Evolutionary conservation across 169 alveolate species (phyloP), one percentile per base, ranked within the genome.

Genomic region (Hepatocystis sp.): DNA sequence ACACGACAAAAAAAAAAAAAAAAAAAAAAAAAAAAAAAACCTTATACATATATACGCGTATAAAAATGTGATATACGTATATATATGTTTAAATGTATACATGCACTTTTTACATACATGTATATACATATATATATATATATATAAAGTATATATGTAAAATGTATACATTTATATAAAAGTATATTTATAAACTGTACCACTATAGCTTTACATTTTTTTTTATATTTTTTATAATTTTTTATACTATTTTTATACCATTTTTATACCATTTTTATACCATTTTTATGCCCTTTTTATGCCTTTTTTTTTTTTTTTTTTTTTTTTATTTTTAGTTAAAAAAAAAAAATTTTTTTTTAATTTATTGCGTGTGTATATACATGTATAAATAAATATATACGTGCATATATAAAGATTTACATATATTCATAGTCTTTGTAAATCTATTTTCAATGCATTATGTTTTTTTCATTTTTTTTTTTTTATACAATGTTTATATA

Each of bases 21-120:
- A 65, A 65, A 63, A 63, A 32, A 40, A 32, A 55, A 63, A 13
- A 63, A 15, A 47, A 63, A 2, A 19, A 61, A 61, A 13, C 40
- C 28, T 7, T 13, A 27, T 28, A 27, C 7, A 61, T 61, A 61
- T 19, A 17, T 1, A 65, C 42, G 42, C 27, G 60, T 21, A 30
- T 5, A 34, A n/a, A 32, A 15, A 64, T 2, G n/a, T 15, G 42
- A 51, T 17, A 47, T 15, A 7, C 19, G 19, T 27, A 47, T 47
- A 27, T 17, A 47, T 47, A 47, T 47, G 58, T 10, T 13, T n/a
- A 2, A 27, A 63, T 2, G 17, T 47, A 47, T 13, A 46, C 13
- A 13, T 0, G n/a, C n/a, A 2, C n/a, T 47, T 10, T 10, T 13
- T 47, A 47, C 17, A 47, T 15, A 0, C 25, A 47, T 47, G 58